Evolutionary conservation across 2,329 filamentous ascomycete species (phyloP), one percentile per base, ranked within the genome.

Genomic region (Blastomyces gilchristii): DNA sequence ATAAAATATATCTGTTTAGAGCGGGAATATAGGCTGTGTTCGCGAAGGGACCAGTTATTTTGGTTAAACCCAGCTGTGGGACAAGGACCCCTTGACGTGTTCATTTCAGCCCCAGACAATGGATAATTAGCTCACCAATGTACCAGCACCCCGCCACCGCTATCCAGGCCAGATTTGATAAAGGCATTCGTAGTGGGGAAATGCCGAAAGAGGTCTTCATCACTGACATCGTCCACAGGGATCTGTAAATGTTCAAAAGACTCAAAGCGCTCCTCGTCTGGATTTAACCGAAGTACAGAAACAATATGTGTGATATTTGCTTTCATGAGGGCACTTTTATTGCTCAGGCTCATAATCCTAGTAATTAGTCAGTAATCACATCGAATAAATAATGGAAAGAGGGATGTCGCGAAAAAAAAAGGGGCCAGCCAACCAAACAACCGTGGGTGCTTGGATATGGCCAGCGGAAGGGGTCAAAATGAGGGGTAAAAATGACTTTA

Each of bases 201-300:
- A 74, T 95, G 86, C 66, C 89, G 83, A 22, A 97, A 78, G 60
- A 97, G 77, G 75, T 99, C 90, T 69, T 92, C 87, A 71, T 97
- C 91, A 25, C 93, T 90, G 60, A 92, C 85, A 78, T 99, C 94
- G 74, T 97, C 90, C 53, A 97, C 85, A 67, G 95, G 88, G 67
- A 97, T 88, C 65, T 86, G 82, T 68, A 90, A 81, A 73, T 95
- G 91, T 67, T 86, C 78, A 73, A 86, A 91, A 52, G 82, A 79
- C 66, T 83, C 80, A 71, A 85, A 86, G 50, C 82, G 80, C 64
- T 78, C 77, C 68, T 81, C 76, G 68, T 83, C 79, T 58, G 83
- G 75, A 53, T 83, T 81, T 68, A 87, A 82, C 57, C 84, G 83
- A 65, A 93, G 76, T 50, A 94, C 89, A 4, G 92, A 96, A n/a